phyloP scores from a whole-genome alignment of 1,284 basidiomycete genomes.

The Phellopilus nigrolimitatus region DNA sequence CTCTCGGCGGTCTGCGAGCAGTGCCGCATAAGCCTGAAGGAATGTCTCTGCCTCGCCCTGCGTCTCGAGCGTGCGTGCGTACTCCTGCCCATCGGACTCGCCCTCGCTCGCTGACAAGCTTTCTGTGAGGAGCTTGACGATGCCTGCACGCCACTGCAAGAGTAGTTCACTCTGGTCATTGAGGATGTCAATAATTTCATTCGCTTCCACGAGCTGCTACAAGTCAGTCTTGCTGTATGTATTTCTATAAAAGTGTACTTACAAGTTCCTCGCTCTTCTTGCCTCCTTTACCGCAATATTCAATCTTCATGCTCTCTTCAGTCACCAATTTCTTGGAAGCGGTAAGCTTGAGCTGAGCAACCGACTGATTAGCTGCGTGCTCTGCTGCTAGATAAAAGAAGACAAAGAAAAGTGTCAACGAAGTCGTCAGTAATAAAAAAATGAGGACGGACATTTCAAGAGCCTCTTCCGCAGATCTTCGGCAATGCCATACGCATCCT shows the following conservation, averaged over 20 bases:
- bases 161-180: constrained; percentile 60
- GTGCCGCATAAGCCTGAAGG: constrained; percentile 58
- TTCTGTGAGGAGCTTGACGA: constrained; percentile 54
- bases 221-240: constrained; percentile 3
- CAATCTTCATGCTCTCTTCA: constrained; percentile 40
- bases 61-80: constrained; percentile 65
- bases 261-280: constrained; percentile 50
- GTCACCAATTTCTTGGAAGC: constrained; percentile 41
- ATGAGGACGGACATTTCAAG: constrained; percentile 46
- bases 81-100: constrained; percentile 68
- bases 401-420: background rate
- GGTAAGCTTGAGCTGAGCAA: constrained; percentile 46
- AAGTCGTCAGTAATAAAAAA: constrained; percentile 2
- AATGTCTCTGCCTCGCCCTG: constrained; percentile 72
- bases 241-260: constrained; percentile 25
- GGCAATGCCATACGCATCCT: constrained; percentile 55
- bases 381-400: constrained; percentile 48
- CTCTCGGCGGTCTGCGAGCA: constrained; percentile 68
- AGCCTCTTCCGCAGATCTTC: constrained; percentile 58
- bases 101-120: constrained; percentile 45
- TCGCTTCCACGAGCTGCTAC: constrained; percentile 56
- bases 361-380: constrained; percentile 51
- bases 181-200: constrained; percentile 57
- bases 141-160: constrained; percentile 61
- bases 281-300: constrained; percentile 47